Evolutionary conservation across 495 filamentous ascomycete species (phyloP).

Genomic region (Penicillium antarcticum): DNA sequence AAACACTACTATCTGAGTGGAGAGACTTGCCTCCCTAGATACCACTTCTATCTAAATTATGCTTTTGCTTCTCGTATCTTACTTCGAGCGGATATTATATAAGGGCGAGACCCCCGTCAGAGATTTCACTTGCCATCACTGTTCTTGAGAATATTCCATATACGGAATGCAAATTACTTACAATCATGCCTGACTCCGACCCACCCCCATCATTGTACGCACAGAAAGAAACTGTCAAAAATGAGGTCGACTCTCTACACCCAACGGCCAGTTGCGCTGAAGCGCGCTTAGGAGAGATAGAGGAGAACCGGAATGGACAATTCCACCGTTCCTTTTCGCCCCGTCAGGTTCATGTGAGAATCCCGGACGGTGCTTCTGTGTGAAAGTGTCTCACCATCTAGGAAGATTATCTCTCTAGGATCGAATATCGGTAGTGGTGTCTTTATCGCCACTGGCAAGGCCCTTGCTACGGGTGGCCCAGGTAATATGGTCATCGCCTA

Average conservation of each 20-base stretch:
- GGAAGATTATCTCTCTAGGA: conserved; percentile 29
- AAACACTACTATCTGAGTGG: too few species aligned
- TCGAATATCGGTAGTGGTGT: conserved; percentile 27
- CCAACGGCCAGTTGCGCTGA: not conserved
- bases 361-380: not conserved
- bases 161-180: too few species aligned
- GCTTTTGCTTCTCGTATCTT: too few species aligned
- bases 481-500: conserved; percentile 26
- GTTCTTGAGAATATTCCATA: too few species aligned
- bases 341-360: conserved; percentile 23
- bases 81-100: too few species aligned
- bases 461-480: conserved; percentile 20
- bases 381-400: not conserved
- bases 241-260: not conserved
- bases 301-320: conserved; percentile 2
- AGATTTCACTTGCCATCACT: too few species aligned
- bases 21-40: too few species aligned
- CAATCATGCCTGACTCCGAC: not conserved
- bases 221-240: not conserved
- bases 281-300: not conserved
- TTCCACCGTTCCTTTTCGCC: conserved; percentile 26
- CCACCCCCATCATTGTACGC: not conserved
- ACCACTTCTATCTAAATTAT: too few species aligned
- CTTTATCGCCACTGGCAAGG: conserved; percentile 27
- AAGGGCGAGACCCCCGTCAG: too few species aligned